Conservation (phyloP, 768 basidiomycete species). For the Tylopilus plumbeoviolaceoides region DNA sequence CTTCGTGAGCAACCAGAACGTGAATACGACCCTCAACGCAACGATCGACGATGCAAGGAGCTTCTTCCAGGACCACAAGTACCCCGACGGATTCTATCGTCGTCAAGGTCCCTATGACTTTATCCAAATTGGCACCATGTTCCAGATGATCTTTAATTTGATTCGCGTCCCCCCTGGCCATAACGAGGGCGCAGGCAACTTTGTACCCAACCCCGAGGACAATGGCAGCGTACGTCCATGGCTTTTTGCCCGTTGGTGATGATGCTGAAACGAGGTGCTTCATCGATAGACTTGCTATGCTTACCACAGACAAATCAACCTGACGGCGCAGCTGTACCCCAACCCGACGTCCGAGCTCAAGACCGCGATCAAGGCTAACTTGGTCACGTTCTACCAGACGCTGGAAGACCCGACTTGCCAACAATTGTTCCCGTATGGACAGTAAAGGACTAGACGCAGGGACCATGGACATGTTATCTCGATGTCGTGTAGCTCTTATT, state of each 20-base stretch:
- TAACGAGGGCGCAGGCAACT: constrained; percentile 18
- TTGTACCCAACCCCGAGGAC: constrained; percentile 10
- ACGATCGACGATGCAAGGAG: constrained; percentile 17
- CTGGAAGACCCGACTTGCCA: not conserved
- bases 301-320: constrained; percentile 15
- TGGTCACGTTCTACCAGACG: not conserved
- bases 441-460: not conserved
- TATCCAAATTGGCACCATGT: not conserved
- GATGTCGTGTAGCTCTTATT: not conserved
- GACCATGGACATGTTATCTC: not conserved
- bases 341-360: constrained; percentile 15
- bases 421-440: not conserved
- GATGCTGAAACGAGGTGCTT: not conserved
- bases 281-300: constrained; percentile 11
- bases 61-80: constrained; percentile 18
- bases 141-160: not conserved
- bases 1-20: constrained; percentile 23
- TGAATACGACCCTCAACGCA: constrained; percentile 12
- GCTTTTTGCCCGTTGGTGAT: not conserved
- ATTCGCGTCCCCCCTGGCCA: constrained; percentile 13
- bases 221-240: constrained; percentile 8
- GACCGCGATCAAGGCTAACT: constrained; percentile 2
- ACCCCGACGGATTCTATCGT: constrained; percentile 17
- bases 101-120: constrained; percentile 16
- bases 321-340: constrained; percentile 18